Base-by-base conservation (phyloP, 257 asterid species). In the Forsythia viridissima region DNA sequence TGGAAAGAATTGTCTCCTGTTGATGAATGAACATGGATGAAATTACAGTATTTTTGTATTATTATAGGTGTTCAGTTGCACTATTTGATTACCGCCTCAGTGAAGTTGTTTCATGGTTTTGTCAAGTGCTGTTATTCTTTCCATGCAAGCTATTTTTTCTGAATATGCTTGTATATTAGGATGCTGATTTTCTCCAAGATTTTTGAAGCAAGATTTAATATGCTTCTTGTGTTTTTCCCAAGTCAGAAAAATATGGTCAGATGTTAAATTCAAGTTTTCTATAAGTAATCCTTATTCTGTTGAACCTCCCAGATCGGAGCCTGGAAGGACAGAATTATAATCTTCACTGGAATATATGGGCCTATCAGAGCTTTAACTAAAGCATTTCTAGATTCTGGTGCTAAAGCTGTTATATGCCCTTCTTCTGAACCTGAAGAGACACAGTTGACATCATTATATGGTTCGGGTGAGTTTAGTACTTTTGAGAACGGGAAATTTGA, bases 321-420 rank as follows among this genome's bases (percentile, higher is more conserved):
- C 71, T 96, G 99, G 99, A 92, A 97, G 86, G 98, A 96, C 78
- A 88, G 99, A 85, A 93, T 96, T 70, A 85, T 96, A 86, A 86
- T 93, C 77, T 92, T 92, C 91, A 88, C 98, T 2, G 97, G 99
- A 52, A 84, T 90, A 59, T 91, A 88, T 24, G 99, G 99, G 78
- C 99, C 98, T 13, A 89, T 89, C 6, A 89, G 80, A 74, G 86
- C 96, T 70, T 78, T 96, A 86, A 86, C 87, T 30, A 96, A 96
- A 90, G 94, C 98, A 65, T 90, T 93, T 87, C 85, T 96, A 67
- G 97, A 92, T 84, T 96, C 97, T 8, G 97, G 98, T 76, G 99
- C 98, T 71, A 96, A 96, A 82, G 97, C 99, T 66, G 94, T 96
- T 20, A 83, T 96, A 75, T 92, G 98, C 87, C 96, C 99, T 82